Percentiles rank a stretch among this genome's conserved stretches.
phyloP scores from a whole-genome alignment of 164 flowering plant species.

The Dillenia suffruticosa region DNA sequence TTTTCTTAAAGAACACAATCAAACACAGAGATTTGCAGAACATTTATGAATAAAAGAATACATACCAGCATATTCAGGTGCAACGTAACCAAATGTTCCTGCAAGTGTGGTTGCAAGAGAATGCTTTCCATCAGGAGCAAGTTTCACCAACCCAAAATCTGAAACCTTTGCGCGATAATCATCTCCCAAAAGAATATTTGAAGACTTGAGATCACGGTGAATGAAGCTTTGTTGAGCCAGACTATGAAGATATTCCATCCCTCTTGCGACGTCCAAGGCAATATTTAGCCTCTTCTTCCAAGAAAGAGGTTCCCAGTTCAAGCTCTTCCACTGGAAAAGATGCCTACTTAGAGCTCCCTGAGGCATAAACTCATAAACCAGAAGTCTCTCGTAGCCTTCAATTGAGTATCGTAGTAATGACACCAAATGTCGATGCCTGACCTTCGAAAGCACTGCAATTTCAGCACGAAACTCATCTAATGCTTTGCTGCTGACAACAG shows the following conservation, averaged over 20 bases:
- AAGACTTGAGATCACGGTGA: constrained; percentile 76
- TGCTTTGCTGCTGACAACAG: constrained; percentile 47
- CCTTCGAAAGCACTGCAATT: constrained; percentile 75
- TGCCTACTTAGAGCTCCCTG: constrained; percentile 77
- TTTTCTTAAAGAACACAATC: no score
- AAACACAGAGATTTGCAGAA: background rate
- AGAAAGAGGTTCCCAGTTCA: constrained; percentile 59
- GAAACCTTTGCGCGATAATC: constrained; percentile 74
- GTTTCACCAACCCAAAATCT: constrained; percentile 84
- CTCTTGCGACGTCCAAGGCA: constrained; percentile 81
- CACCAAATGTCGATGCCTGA: constrained; percentile 76
- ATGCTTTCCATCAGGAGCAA: constrained; percentile 67
- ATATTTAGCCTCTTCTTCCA: constrained; percentile 66
- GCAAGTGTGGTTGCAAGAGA: constrained; percentile 77
- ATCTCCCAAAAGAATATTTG: constrained; percentile 72
- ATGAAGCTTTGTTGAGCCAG: constrained; percentile 72
- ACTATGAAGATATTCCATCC: constrained; percentile 76
- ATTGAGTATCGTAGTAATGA: constrained; percentile 63
- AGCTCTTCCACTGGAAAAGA: constrained; percentile 65
- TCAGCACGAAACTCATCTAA: constrained; percentile 75
- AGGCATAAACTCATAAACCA: constrained; percentile 75
- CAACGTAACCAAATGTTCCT: constrained; percentile 86
- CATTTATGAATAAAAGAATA: background rate
- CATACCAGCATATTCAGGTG: constrained; percentile 90
- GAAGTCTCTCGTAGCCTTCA: constrained; percentile 67